Evolutionary conservation across 192 early-diverging fungal genomes (phyloP), one percentile per base, ranked within the genome.

Genomic region (Chytriomyces sp.): DNA sequence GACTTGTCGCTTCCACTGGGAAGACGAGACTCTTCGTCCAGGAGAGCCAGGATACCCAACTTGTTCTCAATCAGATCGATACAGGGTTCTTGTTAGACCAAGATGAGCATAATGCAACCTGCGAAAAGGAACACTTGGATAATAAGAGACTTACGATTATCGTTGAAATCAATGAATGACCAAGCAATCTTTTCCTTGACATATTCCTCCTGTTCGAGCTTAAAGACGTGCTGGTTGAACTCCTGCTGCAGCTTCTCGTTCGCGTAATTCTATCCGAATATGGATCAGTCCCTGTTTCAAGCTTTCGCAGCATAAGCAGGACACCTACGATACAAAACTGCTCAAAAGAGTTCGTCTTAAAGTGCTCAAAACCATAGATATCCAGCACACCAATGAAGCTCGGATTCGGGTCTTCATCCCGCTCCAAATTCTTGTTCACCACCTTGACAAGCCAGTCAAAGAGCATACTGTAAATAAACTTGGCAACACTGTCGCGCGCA

Each of bases 221-320:
- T 96, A 86, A 99, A 99, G 8, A 98, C 95, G 77, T 98, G 98
- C 60, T 91, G 91, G 82, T 96, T 99, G 79, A 99, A 99, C 80
- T 98, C 92, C 82, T 98, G 96, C 80, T 99, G 98, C 62, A 99
- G 83, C 81, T 99, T 99, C 80, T 99, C 98, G 80, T 96, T 96
- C 70, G 95, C 84, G 74, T 85, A 87, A 73, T 87, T 87, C 78
- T 80, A 44, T 14, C n/a, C 14, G n/a, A n/a, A n/a, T n/a, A n/a
- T n/a, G n/a, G n/a, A n/a, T n/a, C n/a, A n/a, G n/a, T n/a, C 19
- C 2, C 17, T 3, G 22, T 49, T 49, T 49, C 17, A 1, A 49
- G 22, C n/a, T n/a, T n/a, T n/a, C n/a, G n/a, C n/a, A n/a, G 26
- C 2, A 52, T 56, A 37, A 56, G 14, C 12, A 56, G 30, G 6